phyloP scores from a whole-genome alignment of 2,329 filamentous ascomycete genomes.

The Colletotrichum sp. region DNA sequence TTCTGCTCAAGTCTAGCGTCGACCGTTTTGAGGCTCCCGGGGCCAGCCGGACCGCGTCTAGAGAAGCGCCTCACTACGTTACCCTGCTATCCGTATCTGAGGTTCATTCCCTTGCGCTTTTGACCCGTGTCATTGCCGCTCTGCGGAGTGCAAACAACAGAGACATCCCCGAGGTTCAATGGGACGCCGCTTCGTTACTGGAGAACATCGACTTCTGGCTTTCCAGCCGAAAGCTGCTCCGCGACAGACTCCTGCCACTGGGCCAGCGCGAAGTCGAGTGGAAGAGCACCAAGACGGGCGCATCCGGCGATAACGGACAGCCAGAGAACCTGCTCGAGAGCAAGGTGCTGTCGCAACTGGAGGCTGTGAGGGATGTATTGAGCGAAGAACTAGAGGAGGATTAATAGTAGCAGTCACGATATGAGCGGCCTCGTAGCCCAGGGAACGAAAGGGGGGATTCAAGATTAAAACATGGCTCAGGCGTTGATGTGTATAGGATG shows the following conservation, averaged over 20 bases:
- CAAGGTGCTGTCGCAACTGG: slow-evolving; percentile 74
- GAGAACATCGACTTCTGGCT: slow-evolving; percentile 89
- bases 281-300: slow-evolving; percentile 46
- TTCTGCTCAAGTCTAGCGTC: slow-evolving; percentile 75
- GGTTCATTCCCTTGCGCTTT: slow-evolving; percentile 77
- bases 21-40: slow-evolving; percentile 71
- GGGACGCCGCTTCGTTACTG: slow-evolving; percentile 73
- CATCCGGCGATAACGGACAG: slow-evolving; percentile 34
- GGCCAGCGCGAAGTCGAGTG: slow-evolving; percentile 75
- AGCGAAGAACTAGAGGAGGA: slow-evolving; percentile 51
- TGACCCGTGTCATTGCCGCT: slow-evolving; percentile 73
- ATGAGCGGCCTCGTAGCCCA: background rate
- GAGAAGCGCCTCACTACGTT: slow-evolving; percentile 64
- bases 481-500: slow-evolving; percentile 15
- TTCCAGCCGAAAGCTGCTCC: slow-evolving; percentile 69
- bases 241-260: slow-evolving; percentile 75
- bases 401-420: background rate
- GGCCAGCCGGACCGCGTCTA: slow-evolving; percentile 55
- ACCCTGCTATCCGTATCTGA: slow-evolving; percentile 78
- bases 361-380: slow-evolving; percentile 61
- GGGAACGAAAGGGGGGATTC: slow-evolving; percentile 1
- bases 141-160: slow-evolving; percentile 70
- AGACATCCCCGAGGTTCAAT: slow-evolving; percentile 75
- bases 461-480: background rate
- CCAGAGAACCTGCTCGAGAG: slow-evolving; percentile 71